A percentile compares a stretch with the other conserved stretches of the same genome.
Evolutionary conservation across 495 filamentous ascomycete species (phyloP).

Genomic region (Tuber borchii): DNA sequence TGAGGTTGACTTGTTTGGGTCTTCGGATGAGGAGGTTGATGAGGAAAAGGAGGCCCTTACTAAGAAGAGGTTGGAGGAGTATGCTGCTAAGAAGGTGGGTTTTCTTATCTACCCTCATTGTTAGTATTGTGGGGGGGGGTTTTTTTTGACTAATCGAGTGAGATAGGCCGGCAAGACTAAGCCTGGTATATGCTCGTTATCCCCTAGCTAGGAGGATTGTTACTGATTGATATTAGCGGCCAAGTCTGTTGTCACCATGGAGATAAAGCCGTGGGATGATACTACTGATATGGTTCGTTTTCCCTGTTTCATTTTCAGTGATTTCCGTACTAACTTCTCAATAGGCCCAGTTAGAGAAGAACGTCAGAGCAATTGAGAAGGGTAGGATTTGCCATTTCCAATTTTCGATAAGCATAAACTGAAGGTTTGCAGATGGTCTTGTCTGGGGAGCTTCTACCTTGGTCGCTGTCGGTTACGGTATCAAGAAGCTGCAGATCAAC

Average conservation of each 20-base stretch:
- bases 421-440: slow-evolving; percentile 57
- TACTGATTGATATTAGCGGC: slow-evolving; percentile 50
- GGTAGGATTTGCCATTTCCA: slow-evolving; percentile 39
- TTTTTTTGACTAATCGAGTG: slow-evolving; percentile 2
- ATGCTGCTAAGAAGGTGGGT: slow-evolving; percentile 86
- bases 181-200: slow-evolving; percentile 19
- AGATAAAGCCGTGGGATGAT: slow-evolving; percentile 98
- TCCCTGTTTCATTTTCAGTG: not conserved
- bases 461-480: slow-evolving; percentile 86
- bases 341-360: slow-evolving; percentile 71
- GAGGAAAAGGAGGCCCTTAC: slow-evolving; percentile 72
- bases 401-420: not conserved
- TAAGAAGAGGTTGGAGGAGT: slow-evolving; percentile 82
- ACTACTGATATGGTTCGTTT: slow-evolving; percentile 31
- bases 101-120: not conserved
- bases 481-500: slow-evolving; percentile 99
- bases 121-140: not conserved
- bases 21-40: slow-evolving; percentile 88
- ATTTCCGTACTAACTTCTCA: slow-evolving; percentile 37
- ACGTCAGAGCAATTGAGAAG: slow-evolving; percentile 79
- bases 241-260: slow-evolving; percentile 90
- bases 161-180: slow-evolving; percentile 33
- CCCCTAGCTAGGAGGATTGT: not conserved
- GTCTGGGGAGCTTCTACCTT: slow-evolving; percentile 92
- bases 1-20: slow-evolving; percentile 82